These are phyloP conservation scores for Colletotrichum siamense DNA, from an alignment of 2,329 filamentous ascomycete genomes.

Conservation along the genomic window DNA sequence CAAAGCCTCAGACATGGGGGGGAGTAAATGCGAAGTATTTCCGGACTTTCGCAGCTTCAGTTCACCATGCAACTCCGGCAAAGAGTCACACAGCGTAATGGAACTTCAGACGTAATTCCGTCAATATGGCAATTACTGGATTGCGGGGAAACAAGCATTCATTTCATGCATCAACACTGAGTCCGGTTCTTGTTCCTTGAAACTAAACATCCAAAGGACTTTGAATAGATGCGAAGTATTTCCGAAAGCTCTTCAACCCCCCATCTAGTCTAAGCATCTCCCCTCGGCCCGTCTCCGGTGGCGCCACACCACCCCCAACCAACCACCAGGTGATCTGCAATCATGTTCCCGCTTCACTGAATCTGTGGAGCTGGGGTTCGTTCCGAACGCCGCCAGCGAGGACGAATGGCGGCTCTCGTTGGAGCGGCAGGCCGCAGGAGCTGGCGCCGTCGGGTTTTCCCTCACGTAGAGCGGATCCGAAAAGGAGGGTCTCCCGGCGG, in stretches of 20 bases:
- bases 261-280: not conserved
- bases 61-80: not conserved
- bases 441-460: not conserved
- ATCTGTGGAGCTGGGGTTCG: not conserved
- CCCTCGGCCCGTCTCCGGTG: not conserved
- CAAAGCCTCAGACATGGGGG: not conserved
- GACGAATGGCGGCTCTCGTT: not conserved
- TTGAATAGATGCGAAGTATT: not conserved
- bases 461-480: not conserved
- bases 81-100: not conserved
- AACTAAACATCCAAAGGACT: not conserved
- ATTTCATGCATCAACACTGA: not conserved
- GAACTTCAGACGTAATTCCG: not conserved
- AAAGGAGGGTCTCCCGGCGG: not conserved
- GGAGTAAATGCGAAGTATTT: slow-evolving; percentile 13
- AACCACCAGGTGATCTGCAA: not conserved
- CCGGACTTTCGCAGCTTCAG: not conserved
- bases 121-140: not conserved
- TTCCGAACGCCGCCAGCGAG: not conserved
- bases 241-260: not conserved
- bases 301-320: not conserved
- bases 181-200: not conserved
- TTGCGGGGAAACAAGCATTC: not conserved
- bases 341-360: not conserved
- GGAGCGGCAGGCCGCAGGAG: not conserved